These are phyloP conservation scores for Tulasnella sp. DNA, from an alignment of 768 basidiomycete genomes.

Conservation along the genomic window DNA sequence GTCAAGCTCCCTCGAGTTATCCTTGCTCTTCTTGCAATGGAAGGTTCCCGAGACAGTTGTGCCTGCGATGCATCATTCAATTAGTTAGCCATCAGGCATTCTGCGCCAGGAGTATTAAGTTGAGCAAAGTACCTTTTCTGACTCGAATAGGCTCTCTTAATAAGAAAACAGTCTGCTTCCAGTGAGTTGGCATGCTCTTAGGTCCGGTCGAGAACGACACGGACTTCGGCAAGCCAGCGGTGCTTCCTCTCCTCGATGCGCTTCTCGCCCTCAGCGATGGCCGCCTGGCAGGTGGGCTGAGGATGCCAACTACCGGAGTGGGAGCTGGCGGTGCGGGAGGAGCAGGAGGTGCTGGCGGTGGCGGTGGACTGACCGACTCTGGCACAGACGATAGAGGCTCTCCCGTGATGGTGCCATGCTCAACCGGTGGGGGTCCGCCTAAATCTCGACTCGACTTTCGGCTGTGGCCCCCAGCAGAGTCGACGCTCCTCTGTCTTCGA, in stretches of 20 bases:
- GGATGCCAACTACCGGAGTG: not conserved
- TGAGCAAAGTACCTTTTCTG: conserved; percentile 55
- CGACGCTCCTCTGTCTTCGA: conserved; percentile 18
- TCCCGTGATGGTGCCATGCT: not conserved
- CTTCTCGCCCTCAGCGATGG: conserved; percentile 12
- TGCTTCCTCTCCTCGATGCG: conserved; percentile 33
- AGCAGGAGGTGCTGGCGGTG: conserved; percentile 11
- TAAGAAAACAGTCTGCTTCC: conserved; percentile 93
- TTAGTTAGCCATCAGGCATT: not conserved
- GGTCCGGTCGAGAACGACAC: conserved; percentile 80
- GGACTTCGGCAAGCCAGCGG: conserved; percentile 41
- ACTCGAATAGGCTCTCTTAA: conserved; percentile 73
- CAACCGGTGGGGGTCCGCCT: not conserved
- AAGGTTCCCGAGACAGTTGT: conserved; percentile 74
- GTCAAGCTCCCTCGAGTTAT: conserved; percentile 82
- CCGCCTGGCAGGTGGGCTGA: not conserved
- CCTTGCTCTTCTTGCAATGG: conserved; percentile 70
- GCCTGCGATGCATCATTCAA: conserved; percentile 45
- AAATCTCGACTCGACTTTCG: conserved; percentile 30
- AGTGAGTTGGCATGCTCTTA: conserved; percentile 81
- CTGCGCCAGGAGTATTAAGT: not conserved
- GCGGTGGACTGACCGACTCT: conserved; percentile 12
- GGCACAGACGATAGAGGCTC: conserved; percentile 8
- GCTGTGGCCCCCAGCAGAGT: conserved; percentile 3
- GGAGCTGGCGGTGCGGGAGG: not conserved